Conservation (phyloP, 768 basidiomycete genomes). For the Mycena latifolia region DNA sequence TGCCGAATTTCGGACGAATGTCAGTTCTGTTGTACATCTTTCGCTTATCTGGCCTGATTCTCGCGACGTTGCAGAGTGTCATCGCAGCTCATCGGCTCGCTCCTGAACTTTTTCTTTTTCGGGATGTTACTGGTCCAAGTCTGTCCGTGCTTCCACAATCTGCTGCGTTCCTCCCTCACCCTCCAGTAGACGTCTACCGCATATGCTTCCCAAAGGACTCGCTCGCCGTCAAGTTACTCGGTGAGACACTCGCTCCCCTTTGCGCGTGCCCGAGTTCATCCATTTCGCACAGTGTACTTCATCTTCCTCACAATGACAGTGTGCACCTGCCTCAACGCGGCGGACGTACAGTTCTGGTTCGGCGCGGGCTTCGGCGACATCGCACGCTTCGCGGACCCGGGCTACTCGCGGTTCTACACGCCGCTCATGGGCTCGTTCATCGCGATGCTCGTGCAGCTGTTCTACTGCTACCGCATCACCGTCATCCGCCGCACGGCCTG, state of each 20-base stretch:
- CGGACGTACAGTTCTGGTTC: constrained; percentile 22
- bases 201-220: constrained; percentile 15
- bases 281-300: constrained; percentile 7
- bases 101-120: background rate
- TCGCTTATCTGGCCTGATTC: too few species aligned
- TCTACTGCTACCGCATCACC: constrained; percentile 23
- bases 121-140: background rate
- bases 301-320: constrained; percentile 12
- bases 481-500: constrained; percentile 11
- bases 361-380: constrained; percentile 15
- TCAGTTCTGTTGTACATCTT: too few species aligned
- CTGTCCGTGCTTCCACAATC: background rate
- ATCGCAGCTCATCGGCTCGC: background rate
- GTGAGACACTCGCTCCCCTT: background rate
- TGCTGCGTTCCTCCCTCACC: too few species aligned
- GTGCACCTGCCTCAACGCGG: constrained; percentile 14
- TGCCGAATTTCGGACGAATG: too few species aligned
- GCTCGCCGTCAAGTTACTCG: constrained; percentile 1
- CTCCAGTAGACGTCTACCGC: constrained; percentile 15
- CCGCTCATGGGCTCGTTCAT: constrained; percentile 23
- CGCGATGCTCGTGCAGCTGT: constrained; percentile 23
- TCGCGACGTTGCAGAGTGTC: background rate
- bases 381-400: background rate
- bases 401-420: constrained; percentile 4
- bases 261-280: too few species aligned